These are phyloP conservation scores for Saccharomyces hybrid DNA, from an alignment of 1,139 yeast genomes.

Conservation along the genomic window DNA sequence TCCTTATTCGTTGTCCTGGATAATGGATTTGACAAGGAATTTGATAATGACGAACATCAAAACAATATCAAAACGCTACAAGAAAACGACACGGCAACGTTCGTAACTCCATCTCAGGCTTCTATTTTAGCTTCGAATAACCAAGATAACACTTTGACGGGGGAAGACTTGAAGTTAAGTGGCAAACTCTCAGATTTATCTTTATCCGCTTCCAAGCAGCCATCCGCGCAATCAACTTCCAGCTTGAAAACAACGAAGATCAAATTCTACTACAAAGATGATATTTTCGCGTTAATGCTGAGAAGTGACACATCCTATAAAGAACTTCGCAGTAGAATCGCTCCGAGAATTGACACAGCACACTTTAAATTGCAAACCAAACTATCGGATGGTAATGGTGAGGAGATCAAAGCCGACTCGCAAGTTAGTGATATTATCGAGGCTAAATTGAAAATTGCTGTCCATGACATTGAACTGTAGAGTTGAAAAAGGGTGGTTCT, in stretches of 20 bases:
- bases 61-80: conserved; percentile 27
- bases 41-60: conserved; percentile 15
- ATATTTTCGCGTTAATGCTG: conserved; percentile 78
- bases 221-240: conserved; percentile 13
- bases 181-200: conserved; percentile 27
- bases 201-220: conserved; percentile 15
- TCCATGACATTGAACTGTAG: conserved; percentile 19
- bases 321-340: conserved; percentile 57
- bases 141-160: conserved; percentile 29
- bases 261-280: conserved; percentile 83
- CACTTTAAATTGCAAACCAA: conserved; percentile 34
- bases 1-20: conserved; percentile 57
- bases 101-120: neutral
- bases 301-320: conserved; percentile 52
- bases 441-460: conserved; percentile 33
- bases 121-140: conserved; percentile 4
- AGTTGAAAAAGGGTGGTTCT: neutral
- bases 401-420: conserved; percentile 31
- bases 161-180: conserved; percentile 24
- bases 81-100: conserved; percentile 14
- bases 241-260: conserved; percentile 41
- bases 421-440: conserved; percentile 31
- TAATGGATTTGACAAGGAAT: conserved; percentile 37
- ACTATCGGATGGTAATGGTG: conserved; percentile 25
- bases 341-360: conserved; percentile 47